phyloP scores from a whole-genome alignment of 805 yeast species.

The Saccharomycopsis fermentans region DNA sequence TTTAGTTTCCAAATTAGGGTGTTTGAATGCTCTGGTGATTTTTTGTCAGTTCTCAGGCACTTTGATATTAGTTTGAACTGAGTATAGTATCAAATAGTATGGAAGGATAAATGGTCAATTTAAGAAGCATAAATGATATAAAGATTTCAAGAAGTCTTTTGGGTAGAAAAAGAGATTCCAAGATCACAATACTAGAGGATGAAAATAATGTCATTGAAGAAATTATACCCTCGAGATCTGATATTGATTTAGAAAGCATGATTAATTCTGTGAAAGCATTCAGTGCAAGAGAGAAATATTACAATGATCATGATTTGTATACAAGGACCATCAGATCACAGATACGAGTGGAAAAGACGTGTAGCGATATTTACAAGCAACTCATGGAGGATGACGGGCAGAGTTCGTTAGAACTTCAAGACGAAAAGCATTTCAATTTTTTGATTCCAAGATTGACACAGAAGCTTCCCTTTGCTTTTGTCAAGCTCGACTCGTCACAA shows the following conservation, averaged over 20 bases:
- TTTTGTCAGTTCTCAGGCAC: background rate
- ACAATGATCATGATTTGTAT: conserved; percentile 17
- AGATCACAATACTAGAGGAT: background rate
- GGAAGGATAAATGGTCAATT: background rate
- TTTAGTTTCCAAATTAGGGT: background rate
- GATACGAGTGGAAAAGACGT: conserved; percentile 28
- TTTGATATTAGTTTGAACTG: too few species aligned
- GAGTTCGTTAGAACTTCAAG: background rate
- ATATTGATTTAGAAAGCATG: conserved; percentile 15
- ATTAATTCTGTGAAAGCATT: background rate
- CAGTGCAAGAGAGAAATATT: conserved; percentile 19
- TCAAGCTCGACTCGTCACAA: conserved; percentile 73
- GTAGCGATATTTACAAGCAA: conserved; percentile 26
- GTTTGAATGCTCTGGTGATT: background rate
- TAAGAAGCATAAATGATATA: background rate
- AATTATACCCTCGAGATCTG: conserved; percentile 12
- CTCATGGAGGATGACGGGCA: conserved; percentile 25
- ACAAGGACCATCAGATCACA: conserved; percentile 33
- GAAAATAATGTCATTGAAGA: background rate
- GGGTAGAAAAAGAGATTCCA: background rate
- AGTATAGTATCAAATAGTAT: too few species aligned
- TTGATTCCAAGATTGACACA: conserved; percentile 28
- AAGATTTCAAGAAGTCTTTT: background rate
- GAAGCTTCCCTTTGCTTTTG: conserved; percentile 41
- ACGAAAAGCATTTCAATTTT: conserved; percentile 20